A percentile compares a stretch with the other conserved stretches of the same genome.
phyloP scores from a whole-genome alignment of 805 yeast genomes.

The Ogataea paraovalis region DNA sequence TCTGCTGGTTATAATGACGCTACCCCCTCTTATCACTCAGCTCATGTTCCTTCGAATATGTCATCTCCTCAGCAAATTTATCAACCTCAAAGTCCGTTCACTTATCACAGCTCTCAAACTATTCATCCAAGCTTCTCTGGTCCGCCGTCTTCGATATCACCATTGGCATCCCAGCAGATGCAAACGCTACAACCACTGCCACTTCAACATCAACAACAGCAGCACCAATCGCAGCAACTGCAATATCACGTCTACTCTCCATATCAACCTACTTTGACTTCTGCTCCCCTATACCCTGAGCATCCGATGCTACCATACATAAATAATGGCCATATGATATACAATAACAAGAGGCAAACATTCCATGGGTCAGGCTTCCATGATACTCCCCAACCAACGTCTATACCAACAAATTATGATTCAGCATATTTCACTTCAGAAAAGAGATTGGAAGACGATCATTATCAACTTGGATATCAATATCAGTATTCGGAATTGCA shows the following conservation, averaged over 20 bases:
- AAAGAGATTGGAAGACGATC: constrained; percentile 11
- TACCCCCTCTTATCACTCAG: not conserved
- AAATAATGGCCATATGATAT: not conserved
- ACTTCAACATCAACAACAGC: not conserved
- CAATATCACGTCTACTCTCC: not conserved
- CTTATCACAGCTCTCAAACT: not conserved
- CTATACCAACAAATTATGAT: constrained; percentile 1
- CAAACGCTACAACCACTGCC: not conserved
- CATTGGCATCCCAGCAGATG: not conserved
- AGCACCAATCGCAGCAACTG: not conserved
- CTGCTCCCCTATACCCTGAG: not conserved
- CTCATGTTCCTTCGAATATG: not conserved
- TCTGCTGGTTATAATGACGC: not conserved
- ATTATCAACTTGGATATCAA: constrained; percentile 7
- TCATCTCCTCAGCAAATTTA: not conserved
- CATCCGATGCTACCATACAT: not conserved
- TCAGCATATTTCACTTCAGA: constrained; percentile 3
- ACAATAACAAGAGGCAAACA: not conserved
- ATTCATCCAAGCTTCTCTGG: not conserved
- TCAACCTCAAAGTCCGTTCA: not conserved
- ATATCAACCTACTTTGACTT: not conserved
- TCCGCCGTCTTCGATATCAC: not conserved
- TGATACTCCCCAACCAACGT: not conserved
- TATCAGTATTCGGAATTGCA: constrained; percentile 6
- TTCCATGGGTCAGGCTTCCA: not conserved